A percentile compares a stretch with the other conserved stretches of the same genome.
Evolutionary conservation across 1,284 basidiomycete species (phyloP).

Genomic region (Clitocybe nebularis): DNA sequence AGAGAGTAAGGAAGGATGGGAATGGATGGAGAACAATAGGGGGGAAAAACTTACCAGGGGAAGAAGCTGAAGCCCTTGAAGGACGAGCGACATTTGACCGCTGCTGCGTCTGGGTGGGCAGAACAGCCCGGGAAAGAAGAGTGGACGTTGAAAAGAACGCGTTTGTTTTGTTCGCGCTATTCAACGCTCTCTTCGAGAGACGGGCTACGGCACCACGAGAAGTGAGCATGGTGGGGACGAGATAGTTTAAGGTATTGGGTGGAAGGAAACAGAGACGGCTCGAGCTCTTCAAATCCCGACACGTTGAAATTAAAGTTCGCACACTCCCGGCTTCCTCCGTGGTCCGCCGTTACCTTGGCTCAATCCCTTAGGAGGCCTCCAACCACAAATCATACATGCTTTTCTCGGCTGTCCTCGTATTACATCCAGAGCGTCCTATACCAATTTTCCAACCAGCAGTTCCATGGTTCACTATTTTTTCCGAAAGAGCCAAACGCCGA

Average conservation of each 20-base stretch:
- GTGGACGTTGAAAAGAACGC: slow-evolving; percentile 76
- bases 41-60: slow-evolving; percentile 35
- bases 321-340: slow-evolving; percentile 41
- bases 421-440: too few relatives aligned
- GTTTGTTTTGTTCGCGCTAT: slow-evolving; percentile 66
- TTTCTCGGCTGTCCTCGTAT: too few relatives aligned
- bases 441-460: too few relatives aligned
- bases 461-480: too few relatives aligned
- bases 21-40: slow-evolving; percentile 9
- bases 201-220: slow-evolving; percentile 75
- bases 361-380: not conserved
- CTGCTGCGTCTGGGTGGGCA: slow-evolving; percentile 38
- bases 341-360: not conserved
- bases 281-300: slow-evolving; percentile 30
- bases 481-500: too few relatives aligned
- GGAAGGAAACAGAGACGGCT: slow-evolving; percentile 18
- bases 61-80: slow-evolving; percentile 37
- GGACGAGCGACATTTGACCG: slow-evolving; percentile 37
- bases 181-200: slow-evolving; percentile 76
- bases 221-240: slow-evolving; percentile 63
- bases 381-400: not conserved
- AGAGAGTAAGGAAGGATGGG: slow-evolving; percentile 15
- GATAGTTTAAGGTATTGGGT: slow-evolving; percentile 21
- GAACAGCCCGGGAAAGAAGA: slow-evolving; percentile 41
- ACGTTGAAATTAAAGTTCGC: slow-evolving; percentile 41